Evolutionary conservation across 345 rosid species (phyloP).

Genomic region (Eucalyptus polybractea): DNA sequence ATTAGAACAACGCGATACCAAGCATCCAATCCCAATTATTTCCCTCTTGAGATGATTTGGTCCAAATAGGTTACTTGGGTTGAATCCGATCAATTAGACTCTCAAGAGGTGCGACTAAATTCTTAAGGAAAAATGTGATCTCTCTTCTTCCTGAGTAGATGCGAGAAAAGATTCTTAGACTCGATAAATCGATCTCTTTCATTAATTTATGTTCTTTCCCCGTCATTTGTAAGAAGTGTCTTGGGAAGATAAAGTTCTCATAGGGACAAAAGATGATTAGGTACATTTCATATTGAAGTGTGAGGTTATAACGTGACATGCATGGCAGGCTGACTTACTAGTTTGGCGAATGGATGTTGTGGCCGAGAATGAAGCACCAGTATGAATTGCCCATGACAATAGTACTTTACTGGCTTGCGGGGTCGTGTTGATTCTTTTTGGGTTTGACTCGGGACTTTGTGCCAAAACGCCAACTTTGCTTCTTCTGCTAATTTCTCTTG

Average conservation of each 20-base stretch:
- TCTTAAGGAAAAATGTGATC: not conserved
- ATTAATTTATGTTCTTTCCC: not conserved
- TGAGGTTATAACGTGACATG: not conserved
- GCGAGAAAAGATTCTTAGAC: not conserved
- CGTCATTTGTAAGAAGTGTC: not conserved
- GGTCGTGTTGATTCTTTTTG: not conserved
- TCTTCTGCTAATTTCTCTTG: not conserved
- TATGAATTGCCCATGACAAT: not conserved
- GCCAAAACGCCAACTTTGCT: not conserved
- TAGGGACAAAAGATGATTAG: not conserved
- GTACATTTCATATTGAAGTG: not conserved
- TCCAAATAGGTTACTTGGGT: not conserved
- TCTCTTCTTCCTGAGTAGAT: not conserved
- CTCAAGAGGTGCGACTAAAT: not conserved
- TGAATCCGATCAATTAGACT: not conserved
- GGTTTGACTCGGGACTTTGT: not conserved
- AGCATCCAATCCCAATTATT: not conserved
- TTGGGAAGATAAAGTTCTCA: not conserved
- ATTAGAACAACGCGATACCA: not conserved
- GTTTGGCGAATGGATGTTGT: not conserved
- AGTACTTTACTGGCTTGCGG: not conserved
- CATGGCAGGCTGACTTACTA: not conserved
- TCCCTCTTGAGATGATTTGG: not conserved
- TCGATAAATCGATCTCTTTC: not conserved
- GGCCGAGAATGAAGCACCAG: not conserved